Evolutionary conservation across 2,329 filamentous ascomycete genomes (phyloP).

Genomic region (Arthroderma uncinatum): DNA sequence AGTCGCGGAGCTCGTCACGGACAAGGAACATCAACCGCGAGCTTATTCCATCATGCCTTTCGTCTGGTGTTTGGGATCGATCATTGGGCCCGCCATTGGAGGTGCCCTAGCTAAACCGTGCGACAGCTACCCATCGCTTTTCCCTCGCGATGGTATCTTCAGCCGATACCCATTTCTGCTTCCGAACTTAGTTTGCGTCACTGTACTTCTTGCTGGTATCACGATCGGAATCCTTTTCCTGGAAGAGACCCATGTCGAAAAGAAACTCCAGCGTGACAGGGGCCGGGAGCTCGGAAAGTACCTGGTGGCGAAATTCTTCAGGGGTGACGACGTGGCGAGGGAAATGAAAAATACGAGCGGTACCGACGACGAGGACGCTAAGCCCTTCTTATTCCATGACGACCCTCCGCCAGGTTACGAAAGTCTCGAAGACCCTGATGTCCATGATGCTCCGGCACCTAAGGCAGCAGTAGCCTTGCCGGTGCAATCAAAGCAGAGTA

Average conservation of each 20-base stretch:
- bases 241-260: constrained; percentile 83
- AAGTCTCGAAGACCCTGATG: constrained; percentile 41
- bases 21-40: constrained; percentile 85
- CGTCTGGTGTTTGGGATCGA: constrained; percentile 95
- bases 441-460: constrained; percentile 20
- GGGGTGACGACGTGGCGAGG: not conserved
- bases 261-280: constrained; percentile 63
- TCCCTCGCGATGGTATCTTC: constrained; percentile 64
- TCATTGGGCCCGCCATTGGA: constrained; percentile 83
- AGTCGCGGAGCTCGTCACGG: constrained; percentile 83
- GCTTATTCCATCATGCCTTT: constrained; percentile 97
- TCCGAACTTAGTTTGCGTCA: constrained; percentile 79
- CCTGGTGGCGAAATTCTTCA: constrained; percentile 37
- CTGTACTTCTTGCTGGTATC: constrained; percentile 65
- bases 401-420: constrained; percentile 59
- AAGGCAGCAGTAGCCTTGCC: constrained; percentile 14
- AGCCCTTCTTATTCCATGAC: constrained; percentile 41
- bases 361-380: constrained; percentile 10
- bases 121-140: constrained; percentile 64
- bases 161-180: constrained; percentile 81
- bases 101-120: constrained; percentile 82
- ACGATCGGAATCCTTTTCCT: constrained; percentile 72
- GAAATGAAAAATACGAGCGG: not conserved
- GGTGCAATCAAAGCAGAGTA: constrained; percentile 21
- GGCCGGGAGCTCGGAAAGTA: constrained; percentile 67